Evolutionary conservation across 1,284 basidiomycete species (phyloP).

Genomic region (Sanguinoderma infundibulare): DNA sequence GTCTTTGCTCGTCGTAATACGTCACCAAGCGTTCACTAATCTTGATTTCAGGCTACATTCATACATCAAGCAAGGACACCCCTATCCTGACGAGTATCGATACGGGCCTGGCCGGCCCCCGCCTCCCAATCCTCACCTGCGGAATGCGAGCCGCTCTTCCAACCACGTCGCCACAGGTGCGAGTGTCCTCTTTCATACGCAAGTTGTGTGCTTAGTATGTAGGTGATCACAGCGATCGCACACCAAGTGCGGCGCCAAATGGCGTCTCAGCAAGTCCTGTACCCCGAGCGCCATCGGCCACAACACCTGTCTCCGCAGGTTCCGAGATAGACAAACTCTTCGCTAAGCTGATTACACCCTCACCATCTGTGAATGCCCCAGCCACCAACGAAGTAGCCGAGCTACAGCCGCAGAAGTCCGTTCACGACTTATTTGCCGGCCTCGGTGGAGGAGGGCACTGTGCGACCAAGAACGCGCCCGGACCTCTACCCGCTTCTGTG

Average conservation of each 20-base stretch:
- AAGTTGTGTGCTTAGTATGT: neutral
- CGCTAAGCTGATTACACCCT: slow-evolving; percentile 48
- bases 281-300: slow-evolving; percentile 9
- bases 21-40: neutral
- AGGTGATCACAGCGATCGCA: neutral
- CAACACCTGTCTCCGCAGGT: slow-evolving; percentile 4
- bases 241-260: neutral
- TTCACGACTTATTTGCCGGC: slow-evolving; percentile 31
- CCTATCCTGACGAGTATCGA: slow-evolving; percentile 71
- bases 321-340: slow-evolving; percentile 70
- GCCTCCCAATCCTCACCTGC: slow-evolving; percentile 48
- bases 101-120: slow-evolving; percentile 70
- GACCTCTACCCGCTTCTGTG: slow-evolving; percentile 9
- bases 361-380: slow-evolving; percentile 16
- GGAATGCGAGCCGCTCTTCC: slow-evolving; percentile 32
- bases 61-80: slow-evolving; percentile 63
- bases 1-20: neutral
- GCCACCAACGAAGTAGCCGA: slow-evolving; percentile 11
- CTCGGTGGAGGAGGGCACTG: slow-evolving; percentile 16
- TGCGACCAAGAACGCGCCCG: neutral
- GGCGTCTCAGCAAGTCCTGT: neutral
- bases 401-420: slow-evolving; percentile 28
- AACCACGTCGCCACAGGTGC: slow-evolving; percentile 15
- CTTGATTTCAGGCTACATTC: slow-evolving; percentile 55
- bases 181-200: neutral